Conservation (phyloP, 106 monocot genomes). For the Agapanthus africanus region DNA sequence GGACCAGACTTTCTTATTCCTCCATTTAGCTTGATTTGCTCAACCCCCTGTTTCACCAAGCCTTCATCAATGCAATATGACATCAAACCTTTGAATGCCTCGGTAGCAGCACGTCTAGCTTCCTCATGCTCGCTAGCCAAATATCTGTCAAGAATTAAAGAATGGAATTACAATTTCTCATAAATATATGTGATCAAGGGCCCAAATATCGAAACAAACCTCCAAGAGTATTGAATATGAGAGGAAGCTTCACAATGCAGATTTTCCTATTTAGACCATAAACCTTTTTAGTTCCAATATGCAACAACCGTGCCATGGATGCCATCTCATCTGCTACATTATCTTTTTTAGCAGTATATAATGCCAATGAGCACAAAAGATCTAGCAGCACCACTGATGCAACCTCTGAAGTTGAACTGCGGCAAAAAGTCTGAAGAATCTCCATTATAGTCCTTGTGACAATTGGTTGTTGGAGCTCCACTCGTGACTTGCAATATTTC, state of each 20-base stretch:
- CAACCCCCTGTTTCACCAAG: slow-evolving; percentile 61
- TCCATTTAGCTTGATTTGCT: slow-evolving; percentile 40
- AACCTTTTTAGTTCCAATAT: slow-evolving; percentile 55
- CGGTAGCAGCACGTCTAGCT: slow-evolving; percentile 69
- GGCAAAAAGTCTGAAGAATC: slow-evolving; percentile 60
- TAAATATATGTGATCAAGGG: neutral
- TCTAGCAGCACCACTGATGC: slow-evolving; percentile 50
- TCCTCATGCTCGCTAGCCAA: slow-evolving; percentile 81
- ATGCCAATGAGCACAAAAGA: slow-evolving; percentile 57
- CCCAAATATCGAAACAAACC: too few species aligned
- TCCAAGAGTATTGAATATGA: slow-evolving; percentile 67
- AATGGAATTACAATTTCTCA: too few species aligned
- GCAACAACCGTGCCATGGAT: slow-evolving; percentile 58
- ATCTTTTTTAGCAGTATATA: slow-evolving; percentile 40
- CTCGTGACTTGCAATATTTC: slow-evolving; percentile 51
- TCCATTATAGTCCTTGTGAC: slow-evolving; percentile 75
- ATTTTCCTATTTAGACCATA: slow-evolving; percentile 47
- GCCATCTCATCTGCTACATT: slow-evolving; percentile 72
- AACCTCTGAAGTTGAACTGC: slow-evolving; percentile 31
- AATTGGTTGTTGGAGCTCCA: slow-evolving; percentile 51
- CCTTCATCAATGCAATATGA: slow-evolving; percentile 58
- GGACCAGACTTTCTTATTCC: slow-evolving; percentile 53
- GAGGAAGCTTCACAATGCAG: slow-evolving; percentile 60
- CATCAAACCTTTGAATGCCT: slow-evolving; percentile 68
- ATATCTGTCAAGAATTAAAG: slow-evolving; percentile 52